Conservation (phyloP, 352 stramenopile genomes). For the Globisporangium megalacanthum region DNA sequence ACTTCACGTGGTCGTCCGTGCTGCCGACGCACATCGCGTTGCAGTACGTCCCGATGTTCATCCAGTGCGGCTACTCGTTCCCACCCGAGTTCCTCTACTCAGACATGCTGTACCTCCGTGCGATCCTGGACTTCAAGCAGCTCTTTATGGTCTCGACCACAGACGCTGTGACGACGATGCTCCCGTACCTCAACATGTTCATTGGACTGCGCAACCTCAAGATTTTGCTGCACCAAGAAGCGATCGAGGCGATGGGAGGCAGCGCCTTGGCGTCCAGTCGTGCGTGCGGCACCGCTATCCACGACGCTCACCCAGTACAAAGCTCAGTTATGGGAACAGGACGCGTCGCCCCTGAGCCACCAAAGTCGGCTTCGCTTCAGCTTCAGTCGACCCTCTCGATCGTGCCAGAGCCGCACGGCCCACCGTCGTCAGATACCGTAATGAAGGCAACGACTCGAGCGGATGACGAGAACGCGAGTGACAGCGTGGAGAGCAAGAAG, state of each 20-base stretch:
- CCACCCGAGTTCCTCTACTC: slow-evolving; percentile 12
- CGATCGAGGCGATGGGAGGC: not conserved
- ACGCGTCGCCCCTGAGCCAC: too few species aligned
- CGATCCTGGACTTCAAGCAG: slow-evolving; percentile 21
- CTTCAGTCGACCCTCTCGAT: not conserved
- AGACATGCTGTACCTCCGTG: slow-evolving; percentile 15
- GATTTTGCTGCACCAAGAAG: slow-evolving; percentile 15
- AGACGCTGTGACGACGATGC: slow-evolving; percentile 16
- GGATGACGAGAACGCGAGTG: too few species aligned
- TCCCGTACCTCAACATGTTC: slow-evolving; percentile 30
- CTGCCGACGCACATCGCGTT: slow-evolving; percentile 25
- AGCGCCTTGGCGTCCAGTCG: not conserved
- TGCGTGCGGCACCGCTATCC: too few species aligned
- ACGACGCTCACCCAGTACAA: too few species aligned
- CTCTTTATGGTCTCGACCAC: slow-evolving; percentile 24
- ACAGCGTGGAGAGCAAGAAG: not conserved
- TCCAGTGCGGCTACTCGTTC: slow-evolving; percentile 14
- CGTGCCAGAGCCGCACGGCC: not conserved
- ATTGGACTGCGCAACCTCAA: slow-evolving; percentile 21
- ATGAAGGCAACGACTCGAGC: too few species aligned
- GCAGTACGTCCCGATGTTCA: slow-evolving; percentile 17
- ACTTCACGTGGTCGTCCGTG: slow-evolving; percentile 25
- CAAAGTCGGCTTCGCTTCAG: not conserved
- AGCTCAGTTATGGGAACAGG: too few species aligned
- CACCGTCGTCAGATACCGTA: too few species aligned